Percentiles rank a stretch among this genome's conserved stretches.
These are phyloP conservation scores for Pythium biforme DNA, from an alignment of 352 stramenopile genomes.

Conservation along the genomic window DNA sequence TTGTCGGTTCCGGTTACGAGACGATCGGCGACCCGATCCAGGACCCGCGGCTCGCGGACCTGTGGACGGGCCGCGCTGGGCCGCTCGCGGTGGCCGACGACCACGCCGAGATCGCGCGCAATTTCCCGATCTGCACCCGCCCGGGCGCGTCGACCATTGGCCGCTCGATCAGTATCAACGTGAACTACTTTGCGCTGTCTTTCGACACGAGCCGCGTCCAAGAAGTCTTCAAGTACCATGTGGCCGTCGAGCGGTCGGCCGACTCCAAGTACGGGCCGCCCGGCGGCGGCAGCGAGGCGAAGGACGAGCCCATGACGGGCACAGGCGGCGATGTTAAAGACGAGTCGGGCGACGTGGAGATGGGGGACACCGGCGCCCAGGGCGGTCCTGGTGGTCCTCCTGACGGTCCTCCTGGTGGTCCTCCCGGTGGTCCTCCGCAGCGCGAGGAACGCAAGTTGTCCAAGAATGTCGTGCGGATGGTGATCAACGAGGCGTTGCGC, in stretches of 20 bases:
- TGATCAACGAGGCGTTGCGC: constrained; percentile 57
- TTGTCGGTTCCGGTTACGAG: constrained; percentile 54
- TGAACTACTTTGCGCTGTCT: constrained; percentile 71
- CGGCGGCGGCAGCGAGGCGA: constrained; percentile 28
- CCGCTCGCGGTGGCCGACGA: constrained; percentile 40
- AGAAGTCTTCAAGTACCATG: constrained; percentile 80
- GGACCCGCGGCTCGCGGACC: constrained; percentile 51
- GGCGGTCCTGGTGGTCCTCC: background rate
- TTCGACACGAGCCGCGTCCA: constrained; percentile 35
- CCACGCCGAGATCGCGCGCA: constrained; percentile 37
- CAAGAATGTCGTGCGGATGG: constrained; percentile 48
- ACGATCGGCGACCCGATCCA: constrained; percentile 42
- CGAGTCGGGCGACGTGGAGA: constrained; percentile 43
- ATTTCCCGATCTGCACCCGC: constrained; percentile 49
- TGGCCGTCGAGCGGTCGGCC: constrained; percentile 50
- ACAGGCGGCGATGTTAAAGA: constrained; percentile 33
- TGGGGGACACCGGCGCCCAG: constrained; percentile 27
- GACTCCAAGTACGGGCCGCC: constrained; percentile 58
- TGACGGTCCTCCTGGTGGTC: background rate
- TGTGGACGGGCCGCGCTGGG: constrained; percentile 41
- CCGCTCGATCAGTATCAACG: constrained; percentile 39
- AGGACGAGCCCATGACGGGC: constrained; percentile 38
- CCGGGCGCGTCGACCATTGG: constrained; percentile 35
- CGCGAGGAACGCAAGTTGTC: constrained; percentile 36
- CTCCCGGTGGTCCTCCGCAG: constrained; percentile 13